Base-by-base conservation (phyloP, 2,329 filamentous ascomycete species). In the Sarocladium kiliense region DNA sequence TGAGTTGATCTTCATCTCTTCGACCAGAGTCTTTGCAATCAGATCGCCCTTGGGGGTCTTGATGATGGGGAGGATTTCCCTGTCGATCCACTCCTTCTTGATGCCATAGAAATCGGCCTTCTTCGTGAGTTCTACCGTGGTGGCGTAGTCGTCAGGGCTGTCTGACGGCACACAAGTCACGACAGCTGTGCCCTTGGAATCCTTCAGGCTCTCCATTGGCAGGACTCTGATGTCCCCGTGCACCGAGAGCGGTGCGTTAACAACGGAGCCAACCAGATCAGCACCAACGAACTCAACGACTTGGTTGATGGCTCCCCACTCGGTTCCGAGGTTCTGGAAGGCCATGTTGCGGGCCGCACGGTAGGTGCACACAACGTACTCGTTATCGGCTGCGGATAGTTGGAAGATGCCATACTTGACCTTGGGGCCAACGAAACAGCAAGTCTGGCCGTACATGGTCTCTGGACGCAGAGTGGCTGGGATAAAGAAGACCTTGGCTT, bases 391-490 rank as follows among this genome's bases (percentile, higher is more conserved):
- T 55, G 85, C 83, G 16, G 55, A 54, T 7, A 55, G 42, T 71
- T 90, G 89, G 79, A 90, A 97, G 59, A 99, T 75, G 53, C 93
- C 93, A 66, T 99, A 99, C 44, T 79, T 84, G 65, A 97, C 36
- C 55, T 88, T 89, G 10, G 94, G 93, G 3, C 91, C 90, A 49
- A 99, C 90, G 64, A 97, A 99, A 70, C 92, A 96, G 74, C 90
- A 95, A 3, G 86, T 95, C 73, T 97, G 94, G 39, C 95, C 95
- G 68, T 97, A 99, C 93, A 99, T 97, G 34, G 94, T 99, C 78
- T 99, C 94, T 2, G 94, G 91, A 59, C 94, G 82, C 58, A 99
- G 81, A 55, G 94, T 97, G 16, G 94, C 94, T 12, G 94, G 89
- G 12, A 97, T 84, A 65, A 97, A 88, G 76, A 87, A 97, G 56